A percentile compares a stretch with the other conserved stretches of the same genome.
These are phyloP conservation scores for Decorospora gaudefroyi DNA, from an alignment of 2,329 filamentous ascomycete species.

Conservation along the genomic window DNA sequence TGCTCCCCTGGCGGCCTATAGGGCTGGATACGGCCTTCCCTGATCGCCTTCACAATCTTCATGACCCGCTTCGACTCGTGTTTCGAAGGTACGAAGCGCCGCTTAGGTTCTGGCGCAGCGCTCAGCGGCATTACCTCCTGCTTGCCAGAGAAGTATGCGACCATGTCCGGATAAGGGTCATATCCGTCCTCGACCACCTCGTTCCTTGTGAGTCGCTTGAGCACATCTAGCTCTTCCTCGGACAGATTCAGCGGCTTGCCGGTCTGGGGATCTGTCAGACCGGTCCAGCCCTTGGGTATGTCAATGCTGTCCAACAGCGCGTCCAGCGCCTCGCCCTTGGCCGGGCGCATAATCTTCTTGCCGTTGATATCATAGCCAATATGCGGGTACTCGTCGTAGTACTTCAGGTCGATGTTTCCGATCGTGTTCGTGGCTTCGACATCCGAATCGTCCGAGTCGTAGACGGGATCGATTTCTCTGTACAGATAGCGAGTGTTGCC, in stretches of 20 bases:
- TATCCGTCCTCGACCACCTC: conserved; percentile 86
- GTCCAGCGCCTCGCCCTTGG: conserved; percentile 90
- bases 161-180: conserved; percentile 88
- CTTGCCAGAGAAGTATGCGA: conserved; percentile 92
- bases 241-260: conserved; percentile 89
- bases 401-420: conserved; percentile 88
- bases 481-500: conserved; percentile 90
- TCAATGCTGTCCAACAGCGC: conserved; percentile 95
- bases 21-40: conserved; percentile 89
- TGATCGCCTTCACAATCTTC: conserved; percentile 95
- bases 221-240: conserved; percentile 83
- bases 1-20: conserved; percentile 80
- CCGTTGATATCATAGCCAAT: conserved; percentile 99
- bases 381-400: conserved; percentile 97
- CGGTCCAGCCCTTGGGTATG: conserved; percentile 95
- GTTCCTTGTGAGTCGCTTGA: conserved; percentile 86
- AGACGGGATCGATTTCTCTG: conserved; percentile 88
- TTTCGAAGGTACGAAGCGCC: conserved; percentile 93
- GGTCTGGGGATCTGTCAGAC: conserved; percentile 88
- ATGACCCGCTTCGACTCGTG: conserved; percentile 95
- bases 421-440: conserved; percentile 85
- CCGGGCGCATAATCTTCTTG: conserved; percentile 95
- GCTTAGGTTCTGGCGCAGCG: conserved; percentile 92
- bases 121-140: conserved; percentile 94
- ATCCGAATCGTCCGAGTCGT: conserved; percentile 95